Conservation (phyloP, 495 filamentous ascomycete genomes). For the Geopyxis carbonaria region DNA sequence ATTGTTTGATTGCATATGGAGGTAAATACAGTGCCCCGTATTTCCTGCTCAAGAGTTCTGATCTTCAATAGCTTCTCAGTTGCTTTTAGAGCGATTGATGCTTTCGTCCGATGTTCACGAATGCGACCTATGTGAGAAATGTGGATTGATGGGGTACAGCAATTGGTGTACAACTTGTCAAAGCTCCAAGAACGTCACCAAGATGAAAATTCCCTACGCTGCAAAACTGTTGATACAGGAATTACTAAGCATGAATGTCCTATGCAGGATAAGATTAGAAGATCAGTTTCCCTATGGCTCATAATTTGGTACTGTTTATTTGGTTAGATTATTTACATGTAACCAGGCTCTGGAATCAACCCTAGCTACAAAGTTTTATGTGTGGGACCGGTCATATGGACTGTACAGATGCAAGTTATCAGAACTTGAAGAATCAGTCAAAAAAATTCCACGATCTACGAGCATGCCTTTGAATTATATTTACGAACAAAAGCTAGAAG, state of each 20-base stretch:
- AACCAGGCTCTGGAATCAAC: too few species aligned
- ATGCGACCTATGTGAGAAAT: conserved; percentile 81
- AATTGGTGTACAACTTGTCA: conserved; percentile 86
- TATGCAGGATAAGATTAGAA: conserved; percentile 65
- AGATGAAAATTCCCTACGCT: conserved; percentile 96
- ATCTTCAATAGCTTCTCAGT: conserved; percentile 44
- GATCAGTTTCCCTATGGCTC: conserved; percentile 62
- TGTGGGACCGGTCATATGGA: too few species aligned
- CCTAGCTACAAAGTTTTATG: too few species aligned
- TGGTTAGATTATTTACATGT: too few species aligned
- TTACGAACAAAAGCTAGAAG: too few species aligned
- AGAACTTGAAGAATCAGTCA: too few species aligned
- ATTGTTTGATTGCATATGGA: conserved; percentile 92
- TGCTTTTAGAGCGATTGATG: conserved; percentile 90
- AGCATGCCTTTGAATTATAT: too few species aligned
- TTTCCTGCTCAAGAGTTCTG: conserved; percentile 3
- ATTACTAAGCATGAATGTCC: conserved; percentile 92
- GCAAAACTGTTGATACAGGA: conserved; percentile 96
- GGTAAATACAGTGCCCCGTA: conserved; percentile 15
- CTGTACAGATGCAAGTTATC: too few species aligned
- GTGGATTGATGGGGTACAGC: conserved; percentile 85
- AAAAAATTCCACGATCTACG: too few species aligned
- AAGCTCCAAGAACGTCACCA: conserved; percentile 57
- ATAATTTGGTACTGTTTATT: neutral
- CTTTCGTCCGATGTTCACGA: conserved; percentile 73